These are phyloP conservation scores for Centrapalus pauciflorus DNA, from an alignment of 129 eudicot genomes.

Conservation along the genomic window DNA sequence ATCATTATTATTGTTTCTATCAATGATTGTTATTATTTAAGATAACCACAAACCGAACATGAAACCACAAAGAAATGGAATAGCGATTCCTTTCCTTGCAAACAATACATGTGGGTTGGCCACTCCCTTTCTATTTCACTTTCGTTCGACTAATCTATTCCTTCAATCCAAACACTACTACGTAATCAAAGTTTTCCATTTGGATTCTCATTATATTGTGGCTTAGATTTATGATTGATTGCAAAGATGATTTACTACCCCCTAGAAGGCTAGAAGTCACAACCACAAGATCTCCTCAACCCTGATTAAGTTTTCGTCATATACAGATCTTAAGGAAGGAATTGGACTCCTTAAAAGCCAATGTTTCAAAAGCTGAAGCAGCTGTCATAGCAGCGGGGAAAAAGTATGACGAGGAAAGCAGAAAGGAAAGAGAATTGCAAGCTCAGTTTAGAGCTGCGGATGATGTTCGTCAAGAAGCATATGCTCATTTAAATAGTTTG, in stretches of 20 bases:
- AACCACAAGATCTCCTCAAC: background rate
- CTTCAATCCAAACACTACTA: too few relatives aligned
- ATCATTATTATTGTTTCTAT: background rate
- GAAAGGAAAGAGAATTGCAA: constrained; percentile 47
- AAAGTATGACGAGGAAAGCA: constrained; percentile 48
- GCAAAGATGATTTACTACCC: background rate
- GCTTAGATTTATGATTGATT: background rate
- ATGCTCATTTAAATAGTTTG: constrained; percentile 38
- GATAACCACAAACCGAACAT: too few relatives aligned
- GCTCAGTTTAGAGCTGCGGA: constrained; percentile 54
- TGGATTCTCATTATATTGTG: background rate
- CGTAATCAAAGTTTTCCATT: background rate
- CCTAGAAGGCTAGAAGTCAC: background rate
- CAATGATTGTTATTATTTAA: background rate
- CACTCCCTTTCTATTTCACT: background rate
- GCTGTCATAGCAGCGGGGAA: constrained; percentile 29
- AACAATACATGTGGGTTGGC: background rate
- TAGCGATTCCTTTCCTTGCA: background rate
- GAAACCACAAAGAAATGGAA: too few relatives aligned
- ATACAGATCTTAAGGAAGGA: constrained; percentile 73
- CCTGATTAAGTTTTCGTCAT: constrained; percentile 6
- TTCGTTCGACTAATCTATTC: background rate
- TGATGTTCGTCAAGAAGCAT: constrained; percentile 71
- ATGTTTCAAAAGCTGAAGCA: constrained; percentile 49
- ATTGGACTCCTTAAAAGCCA: constrained; percentile 46